phyloP scores from a whole-genome alignment of 1,284 basidiomycete genomes.

The Apiotrichum sp. region DNA sequence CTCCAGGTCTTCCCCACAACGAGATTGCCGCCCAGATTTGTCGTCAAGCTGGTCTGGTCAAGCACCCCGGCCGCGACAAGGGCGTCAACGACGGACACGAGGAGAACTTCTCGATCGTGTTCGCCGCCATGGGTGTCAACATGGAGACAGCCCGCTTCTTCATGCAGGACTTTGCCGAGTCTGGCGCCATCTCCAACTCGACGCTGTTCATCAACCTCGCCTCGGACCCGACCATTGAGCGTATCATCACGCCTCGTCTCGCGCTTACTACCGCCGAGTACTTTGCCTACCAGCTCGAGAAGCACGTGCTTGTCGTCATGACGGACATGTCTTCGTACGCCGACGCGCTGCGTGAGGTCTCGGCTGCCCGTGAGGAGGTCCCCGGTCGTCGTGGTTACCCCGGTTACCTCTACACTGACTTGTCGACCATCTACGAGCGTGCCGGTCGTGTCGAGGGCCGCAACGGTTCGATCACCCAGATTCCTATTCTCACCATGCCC shows the following conservation, averaged over 20 bases:
- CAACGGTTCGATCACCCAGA: slow-evolving; percentile 99
- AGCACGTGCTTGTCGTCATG: slow-evolving; percentile 97
- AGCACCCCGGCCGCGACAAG: slow-evolving; percentile 72
- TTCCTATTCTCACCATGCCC: slow-evolving; percentile 99
- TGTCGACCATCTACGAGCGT: slow-evolving; percentile 98
- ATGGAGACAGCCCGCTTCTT: slow-evolving; percentile 99
- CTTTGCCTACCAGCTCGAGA: slow-evolving; percentile 99
- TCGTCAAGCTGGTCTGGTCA: slow-evolving; percentile 96
- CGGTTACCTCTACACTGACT: slow-evolving; percentile 76
- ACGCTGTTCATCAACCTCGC: slow-evolving; percentile 98
- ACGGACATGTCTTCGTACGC: slow-evolving; percentile 74
- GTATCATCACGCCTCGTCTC: slow-evolving; percentile 98
- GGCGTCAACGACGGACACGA: slow-evolving; percentile 98
- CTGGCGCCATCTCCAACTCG: slow-evolving; percentile 94
- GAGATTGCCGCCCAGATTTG: slow-evolving; percentile 99
- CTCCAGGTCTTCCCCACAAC: slow-evolving; percentile 87
- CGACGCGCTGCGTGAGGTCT: slow-evolving; percentile 53
- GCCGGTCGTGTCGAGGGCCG: slow-evolving; percentile 96
- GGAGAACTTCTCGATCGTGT: slow-evolving; percentile 99
- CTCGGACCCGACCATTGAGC: slow-evolving; percentile 99
- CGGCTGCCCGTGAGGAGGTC: slow-evolving; percentile 97
- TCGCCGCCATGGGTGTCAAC: slow-evolving; percentile 99
- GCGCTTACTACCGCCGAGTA: slow-evolving; percentile 98
- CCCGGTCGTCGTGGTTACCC: slow-evolving; percentile 99
- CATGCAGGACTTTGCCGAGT: slow-evolving; percentile 99